Evolutionary conservation across 805 yeast genomes (phyloP).

Genomic region (Lipomyces oligophaga): DNA sequence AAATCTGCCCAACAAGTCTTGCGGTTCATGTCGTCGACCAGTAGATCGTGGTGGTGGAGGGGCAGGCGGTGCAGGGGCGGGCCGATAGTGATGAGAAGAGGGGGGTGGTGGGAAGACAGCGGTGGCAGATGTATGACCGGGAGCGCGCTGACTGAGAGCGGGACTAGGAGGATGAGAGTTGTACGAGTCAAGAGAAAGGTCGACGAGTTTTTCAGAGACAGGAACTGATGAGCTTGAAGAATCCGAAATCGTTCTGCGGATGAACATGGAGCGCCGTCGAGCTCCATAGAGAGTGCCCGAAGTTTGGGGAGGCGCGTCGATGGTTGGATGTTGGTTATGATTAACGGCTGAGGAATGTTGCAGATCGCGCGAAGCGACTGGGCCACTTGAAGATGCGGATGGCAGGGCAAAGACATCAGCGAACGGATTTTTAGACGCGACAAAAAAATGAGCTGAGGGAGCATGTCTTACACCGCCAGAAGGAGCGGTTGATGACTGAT

Average conservation of each 20-base stretch:
- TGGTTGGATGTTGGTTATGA: too few species aligned
- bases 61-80: too few species aligned
- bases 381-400: neutral
- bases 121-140: too few species aligned
- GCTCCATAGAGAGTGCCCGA: too few species aligned
- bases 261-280: neutral
- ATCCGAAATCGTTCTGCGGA: slow-evolving; percentile 5
- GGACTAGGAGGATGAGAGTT: neutral
- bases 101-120: too few species aligned
- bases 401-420: slow-evolving; percentile 7
- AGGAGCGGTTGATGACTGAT: slow-evolving; percentile 6
- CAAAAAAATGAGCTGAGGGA: slow-evolving; percentile 9
- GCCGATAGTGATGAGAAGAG: too few species aligned
- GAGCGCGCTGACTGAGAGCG: too few species aligned
- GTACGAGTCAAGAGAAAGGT: neutral
- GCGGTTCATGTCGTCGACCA: too few species aligned
- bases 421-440: slow-evolving; percentile 16
- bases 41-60: too few species aligned
- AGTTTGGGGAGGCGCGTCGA: slow-evolving; percentile 2
- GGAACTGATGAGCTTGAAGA: neutral
- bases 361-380: neutral
- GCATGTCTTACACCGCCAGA: slow-evolving; percentile 6
- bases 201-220: neutral
- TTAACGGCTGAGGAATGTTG: neutral
- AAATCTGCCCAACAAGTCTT: too few species aligned